phyloP scores from a whole-genome alignment of 176 grass and related monocot genomes.

The Hordeum marinum region DNA sequence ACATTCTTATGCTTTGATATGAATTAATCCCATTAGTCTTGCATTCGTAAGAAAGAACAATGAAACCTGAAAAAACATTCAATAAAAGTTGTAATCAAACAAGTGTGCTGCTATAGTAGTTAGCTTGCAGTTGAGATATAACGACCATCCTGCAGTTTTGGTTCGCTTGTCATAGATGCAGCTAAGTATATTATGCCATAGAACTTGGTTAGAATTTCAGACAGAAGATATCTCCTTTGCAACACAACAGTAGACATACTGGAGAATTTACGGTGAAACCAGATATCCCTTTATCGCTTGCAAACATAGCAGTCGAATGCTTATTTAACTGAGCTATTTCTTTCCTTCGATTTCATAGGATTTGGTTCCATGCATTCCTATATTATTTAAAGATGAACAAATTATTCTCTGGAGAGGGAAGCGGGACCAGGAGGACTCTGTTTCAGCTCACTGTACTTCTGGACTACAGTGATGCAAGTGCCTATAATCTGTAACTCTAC shows the following conservation, averaged over 20 bases:
- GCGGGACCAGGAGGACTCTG: neutral
- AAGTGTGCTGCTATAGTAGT: neutral
- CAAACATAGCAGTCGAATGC: neutral
- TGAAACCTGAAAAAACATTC: neutral
- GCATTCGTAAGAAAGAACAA: neutral
- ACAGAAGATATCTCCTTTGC: neutral
- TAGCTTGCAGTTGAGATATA: neutral
- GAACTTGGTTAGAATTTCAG: neutral
- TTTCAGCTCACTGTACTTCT: neutral
- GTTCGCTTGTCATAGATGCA: neutral
- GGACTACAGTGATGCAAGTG: neutral
- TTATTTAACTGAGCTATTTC: neutral
- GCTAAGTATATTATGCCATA: neutral
- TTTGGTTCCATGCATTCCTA: conserved; percentile 64
- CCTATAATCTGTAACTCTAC: neutral
- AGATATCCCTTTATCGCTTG: neutral
- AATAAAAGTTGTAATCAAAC: neutral
- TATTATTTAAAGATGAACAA: conserved; percentile 72
- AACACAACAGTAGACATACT: neutral
- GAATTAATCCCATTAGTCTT: neutral
- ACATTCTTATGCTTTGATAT: neutral
- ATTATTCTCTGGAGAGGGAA: conserved; percentile 71
- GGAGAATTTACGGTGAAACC: neutral
- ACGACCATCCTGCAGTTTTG: neutral
- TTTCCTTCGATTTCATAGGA: conserved; percentile 30